phyloP scores from a whole-genome alignment of 192 early-diverging fungal species.

The Coemansia sp. region DNA sequence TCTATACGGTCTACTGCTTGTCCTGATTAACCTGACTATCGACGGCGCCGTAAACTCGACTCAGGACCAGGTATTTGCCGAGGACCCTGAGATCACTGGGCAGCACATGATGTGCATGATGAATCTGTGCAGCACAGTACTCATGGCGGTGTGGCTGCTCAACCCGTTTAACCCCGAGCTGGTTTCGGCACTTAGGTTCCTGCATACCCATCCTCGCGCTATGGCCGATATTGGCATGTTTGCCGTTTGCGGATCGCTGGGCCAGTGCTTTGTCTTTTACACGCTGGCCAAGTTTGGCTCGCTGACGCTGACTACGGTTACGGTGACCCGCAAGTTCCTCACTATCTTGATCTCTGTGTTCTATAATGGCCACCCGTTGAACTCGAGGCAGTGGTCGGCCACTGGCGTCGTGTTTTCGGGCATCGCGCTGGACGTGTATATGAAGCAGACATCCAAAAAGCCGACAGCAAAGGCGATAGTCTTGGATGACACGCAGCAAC shows the following conservation, averaged over 20 bases:
- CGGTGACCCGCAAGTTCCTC: slow-evolving; percentile 95
- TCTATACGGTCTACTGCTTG: slow-evolving; percentile 76
- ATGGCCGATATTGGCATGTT: slow-evolving; percentile 84
- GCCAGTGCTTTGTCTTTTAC: slow-evolving; percentile 99
- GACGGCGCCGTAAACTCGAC: slow-evolving; percentile 96
- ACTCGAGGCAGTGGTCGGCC: slow-evolving; percentile 79
- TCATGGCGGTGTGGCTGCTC: slow-evolving; percentile 74
- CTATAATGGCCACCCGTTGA: slow-evolving; percentile 80
- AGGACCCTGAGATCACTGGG: slow-evolving; percentile 68
- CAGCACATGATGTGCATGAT: slow-evolving; percentile 98
- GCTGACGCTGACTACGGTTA: slow-evolving; percentile 88
- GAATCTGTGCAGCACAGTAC: slow-evolving; percentile 78
- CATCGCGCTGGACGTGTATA: slow-evolving; percentile 74
- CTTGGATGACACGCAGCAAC: background rate
- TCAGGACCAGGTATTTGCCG: slow-evolving; percentile 92
- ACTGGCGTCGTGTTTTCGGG: slow-evolving; percentile 87
- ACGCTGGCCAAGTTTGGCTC: slow-evolving; percentile 89
- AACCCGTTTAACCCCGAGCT: slow-evolving; percentile 82
- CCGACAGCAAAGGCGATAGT: background rate
- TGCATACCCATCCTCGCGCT: slow-evolving; percentile 73
- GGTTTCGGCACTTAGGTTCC: slow-evolving; percentile 69
- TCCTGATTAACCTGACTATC: slow-evolving; percentile 81
- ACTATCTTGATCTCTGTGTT: slow-evolving; percentile 91
- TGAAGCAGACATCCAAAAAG: slow-evolving; percentile 60
- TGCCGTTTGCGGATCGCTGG: slow-evolving; percentile 87